Evolutionary conservation across 805 yeast genomes (phyloP), one percentile per base, ranked within the genome.

Genomic region (Metschnikowia proteae): DNA sequence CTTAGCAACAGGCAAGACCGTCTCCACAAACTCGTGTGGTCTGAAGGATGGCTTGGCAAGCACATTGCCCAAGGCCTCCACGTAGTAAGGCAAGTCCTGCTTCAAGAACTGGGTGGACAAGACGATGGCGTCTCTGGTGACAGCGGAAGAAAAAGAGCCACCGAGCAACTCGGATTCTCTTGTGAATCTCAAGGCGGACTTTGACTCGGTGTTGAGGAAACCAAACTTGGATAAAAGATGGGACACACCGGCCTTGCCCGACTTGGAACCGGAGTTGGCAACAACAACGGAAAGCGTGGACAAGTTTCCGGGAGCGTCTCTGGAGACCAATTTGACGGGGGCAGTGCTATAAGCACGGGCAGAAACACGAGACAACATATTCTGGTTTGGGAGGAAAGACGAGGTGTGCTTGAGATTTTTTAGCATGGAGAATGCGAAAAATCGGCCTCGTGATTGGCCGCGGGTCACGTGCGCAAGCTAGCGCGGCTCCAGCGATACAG

Each of bases 111-210:
- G 78, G 51, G 98, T 84, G 58, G 81, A 79, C 63, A 92, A 80
- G 53, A 87, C 81, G 56, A 94, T 80, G 61, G 84, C 76, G 67
- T 94, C 98, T 76, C 97, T 86, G 68, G 87, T 82, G 60, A 89
- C 84, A 49, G 65, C 61, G 39, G 96, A 75, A 43, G 78, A 64
- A 69, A 89, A 80, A 52, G 70, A 71, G 66, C 96, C 98, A 59
- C 99, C 98, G 57, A 92, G 78, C 57, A 94, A 81, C 75, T 92
- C 99, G 45, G 91, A 75, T 75, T 94, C 99, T 73, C 99, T 87
- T 64, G 90, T 86, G 63, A 91, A 78, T 76, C 98, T 87, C 66
- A 94, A 79, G 25, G 94, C 96, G 17, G 97, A 86, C 70, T 89
- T 88, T 60, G 81, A 68, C 53, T 77, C 76, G 49, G 96, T 89